Percentiles rank a stretch among this genome's conserved stretches.
phyloP scores from a whole-genome alignment of 2,329 filamentous ascomycete genomes.

The Sclerotinia glacialis region DNA sequence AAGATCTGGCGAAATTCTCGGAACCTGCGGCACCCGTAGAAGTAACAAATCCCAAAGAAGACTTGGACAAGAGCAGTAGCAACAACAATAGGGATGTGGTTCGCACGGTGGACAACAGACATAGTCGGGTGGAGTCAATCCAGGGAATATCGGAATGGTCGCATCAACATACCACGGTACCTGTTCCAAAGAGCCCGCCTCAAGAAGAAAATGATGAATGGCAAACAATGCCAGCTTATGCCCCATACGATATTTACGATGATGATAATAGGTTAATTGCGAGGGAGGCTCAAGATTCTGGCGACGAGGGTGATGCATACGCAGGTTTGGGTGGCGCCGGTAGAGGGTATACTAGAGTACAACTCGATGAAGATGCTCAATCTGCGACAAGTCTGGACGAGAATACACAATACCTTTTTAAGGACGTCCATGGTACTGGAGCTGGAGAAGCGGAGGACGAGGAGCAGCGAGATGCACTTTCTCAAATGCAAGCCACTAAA shows the following conservation, averaged over 20 bases:
- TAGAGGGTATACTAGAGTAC: slow-evolving; percentile 93
- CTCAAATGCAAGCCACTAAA: slow-evolving; percentile 94
- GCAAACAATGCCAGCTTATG: slow-evolving; percentile 93
- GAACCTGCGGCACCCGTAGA: slow-evolving; percentile 14
- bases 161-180: slow-evolving; percentile 72
- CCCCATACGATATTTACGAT: slow-evolving; percentile 91
- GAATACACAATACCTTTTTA: slow-evolving; percentile 94
- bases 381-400: slow-evolving; percentile 96
- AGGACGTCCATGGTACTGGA: slow-evolving; percentile 58
- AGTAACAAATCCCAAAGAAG: background rate
- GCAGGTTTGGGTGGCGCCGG: slow-evolving; percentile 80
- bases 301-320: slow-evolving; percentile 68
- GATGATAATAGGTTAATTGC: slow-evolving; percentile 88
- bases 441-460: slow-evolving; percentile 67
- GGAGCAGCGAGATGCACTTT: slow-evolving; percentile 78
- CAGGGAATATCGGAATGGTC: slow-evolving; percentile 73
- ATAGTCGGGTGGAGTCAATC: background rate
- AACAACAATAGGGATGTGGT: background rate
- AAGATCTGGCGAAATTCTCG: slow-evolving; percentile 13
- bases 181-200: slow-evolving; percentile 48
- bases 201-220: slow-evolving; percentile 69
- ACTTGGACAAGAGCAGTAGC: slow-evolving; percentile 12
- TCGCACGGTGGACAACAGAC: slow-evolving; percentile 1
- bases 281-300: slow-evolving; percentile 67
- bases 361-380: slow-evolving; percentile 90